phyloP scores from a whole-genome alignment of 1,139 yeast genomes.

The Taphrina sp. region DNA sequence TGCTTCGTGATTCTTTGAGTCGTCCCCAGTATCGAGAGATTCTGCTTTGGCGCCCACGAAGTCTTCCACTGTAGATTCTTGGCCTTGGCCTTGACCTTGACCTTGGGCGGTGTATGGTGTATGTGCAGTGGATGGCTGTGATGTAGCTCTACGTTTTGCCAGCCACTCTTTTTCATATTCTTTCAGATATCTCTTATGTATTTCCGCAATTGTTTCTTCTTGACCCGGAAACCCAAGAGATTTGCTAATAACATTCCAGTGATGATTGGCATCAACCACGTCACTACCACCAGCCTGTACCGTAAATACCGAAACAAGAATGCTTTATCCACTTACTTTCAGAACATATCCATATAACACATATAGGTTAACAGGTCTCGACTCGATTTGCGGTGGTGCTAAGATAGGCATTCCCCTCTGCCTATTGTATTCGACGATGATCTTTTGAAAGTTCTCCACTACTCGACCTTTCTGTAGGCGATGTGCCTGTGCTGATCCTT shows the following conservation, averaged over 20 bases:
- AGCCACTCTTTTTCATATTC: constrained; percentile 29
- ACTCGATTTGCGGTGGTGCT: constrained; percentile 19
- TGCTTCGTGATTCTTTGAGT: neutral
- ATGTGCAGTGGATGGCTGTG: neutral
- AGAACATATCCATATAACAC: constrained; percentile 25
- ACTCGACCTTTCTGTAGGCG: constrained; percentile 15
- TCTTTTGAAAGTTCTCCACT: constrained; percentile 16
- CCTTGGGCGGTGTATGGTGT: neutral
- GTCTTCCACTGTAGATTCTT: neutral
- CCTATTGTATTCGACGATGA: constrained; percentile 16
- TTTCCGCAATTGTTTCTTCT: neutral
- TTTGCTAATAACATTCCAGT: constrained; percentile 5
- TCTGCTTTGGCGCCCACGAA: neutral
- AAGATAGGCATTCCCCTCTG: constrained; percentile 10
- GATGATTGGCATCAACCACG: constrained; percentile 1
- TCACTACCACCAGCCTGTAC: constrained; percentile 25
- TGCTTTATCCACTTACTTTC: neutral
- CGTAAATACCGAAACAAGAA: neutral
- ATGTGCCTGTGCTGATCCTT: neutral
- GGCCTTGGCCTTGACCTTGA: neutral
- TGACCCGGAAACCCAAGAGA: constrained; percentile 16
- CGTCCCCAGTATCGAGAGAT: neutral
- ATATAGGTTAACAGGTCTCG: constrained; percentile 7
- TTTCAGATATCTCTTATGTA: constrained; percentile 6
- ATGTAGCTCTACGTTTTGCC: constrained; percentile 4